Evolutionary conservation across 306 rosid genomes (phyloP).

Genomic region (Hippophae rhamnoides): DNA sequence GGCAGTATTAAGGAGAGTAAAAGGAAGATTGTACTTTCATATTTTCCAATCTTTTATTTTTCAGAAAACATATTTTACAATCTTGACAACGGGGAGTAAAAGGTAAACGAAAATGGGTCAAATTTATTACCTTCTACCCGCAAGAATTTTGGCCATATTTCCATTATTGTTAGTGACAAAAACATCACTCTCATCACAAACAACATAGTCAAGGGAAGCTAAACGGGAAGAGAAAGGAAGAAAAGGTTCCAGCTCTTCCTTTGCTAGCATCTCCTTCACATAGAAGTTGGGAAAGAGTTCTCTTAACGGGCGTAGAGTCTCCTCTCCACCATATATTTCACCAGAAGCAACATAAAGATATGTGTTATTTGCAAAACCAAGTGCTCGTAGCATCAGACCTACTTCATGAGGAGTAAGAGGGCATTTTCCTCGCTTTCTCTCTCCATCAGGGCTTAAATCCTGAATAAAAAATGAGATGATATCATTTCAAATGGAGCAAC

Average conservation of each 20-base stretch:
- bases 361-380: conserved; percentile 86
- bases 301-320: conserved; percentile 79
- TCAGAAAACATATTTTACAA: no score
- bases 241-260: conserved; percentile 72
- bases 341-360: conserved; percentile 93
- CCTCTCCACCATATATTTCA: conserved; percentile 96
- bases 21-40: no score
- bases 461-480: conserved; percentile 20
- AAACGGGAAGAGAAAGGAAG: conserved; percentile 89
- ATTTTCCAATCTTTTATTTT: no score
- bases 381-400: conserved; percentile 89
- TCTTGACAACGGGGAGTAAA: no score
- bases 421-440: conserved; percentile 94
- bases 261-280: conserved; percentile 88
- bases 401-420: conserved; percentile 95
- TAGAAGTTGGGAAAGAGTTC: conserved; percentile 91
- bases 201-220: conserved; percentile 92
- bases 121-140: conserved; percentile 73
- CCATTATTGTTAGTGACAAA: conserved; percentile 98
- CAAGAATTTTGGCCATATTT: conserved; percentile 97
- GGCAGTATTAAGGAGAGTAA: no score
- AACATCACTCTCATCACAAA: conserved; percentile 89
- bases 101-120: neutral
- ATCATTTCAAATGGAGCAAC: conserved; percentile 13
- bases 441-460: conserved; percentile 86